These are phyloP conservation scores for Echria macrotheca DNA, from an alignment of 495 filamentous ascomycete species.

Conservation along the genomic window DNA sequence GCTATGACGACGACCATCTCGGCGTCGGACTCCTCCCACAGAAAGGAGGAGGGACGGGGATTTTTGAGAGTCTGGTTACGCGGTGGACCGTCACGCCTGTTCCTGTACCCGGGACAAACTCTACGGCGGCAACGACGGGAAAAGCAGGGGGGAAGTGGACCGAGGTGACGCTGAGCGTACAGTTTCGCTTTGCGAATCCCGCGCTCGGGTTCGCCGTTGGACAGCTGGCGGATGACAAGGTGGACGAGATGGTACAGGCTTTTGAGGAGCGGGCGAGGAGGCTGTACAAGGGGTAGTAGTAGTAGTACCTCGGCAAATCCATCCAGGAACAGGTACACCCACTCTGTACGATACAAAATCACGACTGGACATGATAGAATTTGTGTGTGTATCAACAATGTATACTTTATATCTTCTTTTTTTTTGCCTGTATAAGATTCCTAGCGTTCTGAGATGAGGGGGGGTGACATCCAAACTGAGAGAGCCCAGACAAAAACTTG, in stretches of 20 bases:
- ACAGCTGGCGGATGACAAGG: slow-evolving; percentile 77
- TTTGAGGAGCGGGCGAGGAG: slow-evolving; percentile 76
- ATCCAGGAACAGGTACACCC: too few relatives aligned
- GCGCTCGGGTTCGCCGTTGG: slow-evolving; percentile 73
- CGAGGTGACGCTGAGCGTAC: slow-evolving; percentile 67
- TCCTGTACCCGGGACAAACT: too few relatives aligned
- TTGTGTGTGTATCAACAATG: too few relatives aligned
- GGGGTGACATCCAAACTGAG: too few relatives aligned
- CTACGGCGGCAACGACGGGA: slow-evolving; percentile 1
- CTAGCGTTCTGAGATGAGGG: too few relatives aligned
- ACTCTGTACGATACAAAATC: too few relatives aligned
- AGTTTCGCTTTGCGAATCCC: slow-evolving; percentile 79
- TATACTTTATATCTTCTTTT: too few relatives aligned
- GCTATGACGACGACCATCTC: slow-evolving; percentile 10
- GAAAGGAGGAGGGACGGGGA: slow-evolving; percentile 22
- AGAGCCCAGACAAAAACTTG: too few relatives aligned
- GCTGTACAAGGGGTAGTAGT: slow-evolving; percentile 34
- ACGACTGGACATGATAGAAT: too few relatives aligned
- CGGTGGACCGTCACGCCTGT: slow-evolving; percentile 60
- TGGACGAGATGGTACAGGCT: slow-evolving; percentile 81
- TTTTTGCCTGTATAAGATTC: too few relatives aligned
- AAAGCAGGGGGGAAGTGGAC: slow-evolving; percentile 47
- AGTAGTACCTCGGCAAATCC: too few relatives aligned
- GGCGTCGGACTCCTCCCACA: too few relatives aligned
- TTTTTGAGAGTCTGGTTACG: slow-evolving; percentile 74